Conservation (phyloP, 148 eudicot genomes). For the Arctostaphylos glauca region DNA sequence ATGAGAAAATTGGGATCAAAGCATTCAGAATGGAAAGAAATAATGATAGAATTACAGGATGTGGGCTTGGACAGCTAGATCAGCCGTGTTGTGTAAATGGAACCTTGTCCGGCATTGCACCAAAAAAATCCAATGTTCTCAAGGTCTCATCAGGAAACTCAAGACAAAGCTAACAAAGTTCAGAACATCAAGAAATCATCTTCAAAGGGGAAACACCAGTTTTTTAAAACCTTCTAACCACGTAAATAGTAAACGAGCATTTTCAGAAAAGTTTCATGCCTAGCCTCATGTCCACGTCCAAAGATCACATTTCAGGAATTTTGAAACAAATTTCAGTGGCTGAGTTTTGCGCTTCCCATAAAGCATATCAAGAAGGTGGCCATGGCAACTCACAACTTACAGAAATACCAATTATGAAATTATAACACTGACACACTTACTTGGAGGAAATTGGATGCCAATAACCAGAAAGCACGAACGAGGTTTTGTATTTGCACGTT, state of each 20-base stretch:
- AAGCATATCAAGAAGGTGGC: constrained; percentile 3
- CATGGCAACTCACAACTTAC: constrained; percentile 9
- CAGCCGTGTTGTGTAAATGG: not conserved
- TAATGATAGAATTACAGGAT: not conserved
- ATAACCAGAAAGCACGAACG: constrained; percentile 12
- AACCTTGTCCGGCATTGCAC: not conserved
- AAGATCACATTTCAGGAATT: constrained; percentile 1
- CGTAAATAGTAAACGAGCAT: not conserved
- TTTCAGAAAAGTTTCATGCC: not conserved
- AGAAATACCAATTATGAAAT: not conserved
- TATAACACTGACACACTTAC: constrained; percentile 19
- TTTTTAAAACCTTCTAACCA: not conserved
- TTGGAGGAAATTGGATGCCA: constrained; percentile 10
- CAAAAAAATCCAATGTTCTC: constrained; percentile 4
- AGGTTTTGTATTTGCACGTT: constrained; percentile 9
- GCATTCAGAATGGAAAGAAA: not conserved
- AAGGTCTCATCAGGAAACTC: not conserved
- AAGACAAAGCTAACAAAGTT: not conserved
- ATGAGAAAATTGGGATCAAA: not conserved
- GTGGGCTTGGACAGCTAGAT: not conserved
- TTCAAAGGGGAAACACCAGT: not conserved
- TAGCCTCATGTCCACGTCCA: not conserved
- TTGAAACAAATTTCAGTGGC: not conserved
- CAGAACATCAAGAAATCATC: not conserved
- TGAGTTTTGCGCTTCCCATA: not conserved